A percentile compares a stretch with the other conserved stretches of the same genome.
These are phyloP conservation scores for Dimocarpus longan DNA, from an alignment of 345 rosid genomes.

Conservation along the genomic window DNA sequence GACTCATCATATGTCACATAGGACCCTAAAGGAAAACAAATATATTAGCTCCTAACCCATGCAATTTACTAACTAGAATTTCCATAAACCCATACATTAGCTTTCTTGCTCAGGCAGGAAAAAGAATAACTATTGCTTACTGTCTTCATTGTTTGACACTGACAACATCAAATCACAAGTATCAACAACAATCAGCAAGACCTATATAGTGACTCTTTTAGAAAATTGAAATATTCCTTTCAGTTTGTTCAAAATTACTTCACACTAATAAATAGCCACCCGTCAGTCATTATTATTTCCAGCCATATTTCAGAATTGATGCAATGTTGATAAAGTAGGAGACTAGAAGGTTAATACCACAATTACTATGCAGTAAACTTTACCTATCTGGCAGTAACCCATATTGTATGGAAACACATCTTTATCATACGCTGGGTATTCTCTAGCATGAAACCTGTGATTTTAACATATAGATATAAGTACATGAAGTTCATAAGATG, in stretches of 20 bases:
- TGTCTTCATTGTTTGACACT: neutral
- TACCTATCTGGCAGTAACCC: constrained; percentile 96
- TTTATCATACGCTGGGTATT: constrained; percentile 80
- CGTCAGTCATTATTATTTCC: neutral
- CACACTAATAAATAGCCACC: neutral
- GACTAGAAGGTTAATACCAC: neutral
- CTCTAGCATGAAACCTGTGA: constrained; percentile 91
- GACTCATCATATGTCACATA: constrained; percentile 62
- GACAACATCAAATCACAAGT: neutral
- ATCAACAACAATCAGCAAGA: neutral
- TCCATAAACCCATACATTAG: neutral
- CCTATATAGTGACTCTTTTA: neutral
- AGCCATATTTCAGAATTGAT: neutral
- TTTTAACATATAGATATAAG: neutral
- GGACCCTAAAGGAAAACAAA: constrained; percentile 48
- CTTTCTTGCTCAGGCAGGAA: neutral
- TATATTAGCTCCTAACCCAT: neutral
- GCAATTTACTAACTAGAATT: neutral
- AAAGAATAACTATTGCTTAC: neutral
- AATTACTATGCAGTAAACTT: neutral
- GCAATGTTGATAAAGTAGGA: neutral
- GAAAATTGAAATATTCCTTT: neutral
- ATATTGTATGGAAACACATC: constrained; percentile 62
- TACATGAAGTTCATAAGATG: constrained; percentile 7
- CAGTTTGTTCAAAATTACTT: neutral